phyloP scores from a whole-genome alignment of 208 protist genomes.

The Acanthamoeba sp. region DNA sequence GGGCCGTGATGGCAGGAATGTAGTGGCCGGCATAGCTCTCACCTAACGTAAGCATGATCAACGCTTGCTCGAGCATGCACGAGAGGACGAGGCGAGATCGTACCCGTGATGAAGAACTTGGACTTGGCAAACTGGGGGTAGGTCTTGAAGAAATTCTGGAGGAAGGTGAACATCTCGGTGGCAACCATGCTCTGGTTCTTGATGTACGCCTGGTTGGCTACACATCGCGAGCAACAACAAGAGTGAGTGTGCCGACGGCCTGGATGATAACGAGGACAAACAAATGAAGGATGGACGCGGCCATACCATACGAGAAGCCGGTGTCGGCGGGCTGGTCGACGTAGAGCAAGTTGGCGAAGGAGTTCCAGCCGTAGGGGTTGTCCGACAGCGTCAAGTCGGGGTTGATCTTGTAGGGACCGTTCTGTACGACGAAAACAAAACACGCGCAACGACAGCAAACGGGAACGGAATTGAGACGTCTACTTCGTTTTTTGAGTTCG shows the following conservation, averaged over 20 bases:
- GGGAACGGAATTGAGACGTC: too few species aligned
- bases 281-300: background rate
- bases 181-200: slow-evolving; percentile 70
- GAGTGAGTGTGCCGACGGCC: too few species aligned
- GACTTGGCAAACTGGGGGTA: slow-evolving; percentile 70
- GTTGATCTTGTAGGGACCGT: slow-evolving; percentile 68
- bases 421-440: slow-evolving; percentile 20
- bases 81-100: background rate
- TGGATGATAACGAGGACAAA: too few species aligned
- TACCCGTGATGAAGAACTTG: slow-evolving; percentile 62
- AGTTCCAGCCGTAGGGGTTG: slow-evolving; percentile 71
- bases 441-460: background rate
- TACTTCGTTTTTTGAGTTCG: background rate
- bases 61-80: background rate
- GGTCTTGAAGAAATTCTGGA: slow-evolving; percentile 67
- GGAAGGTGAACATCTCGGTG: slow-evolving; percentile 63
- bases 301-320: slow-evolving; percentile 52
- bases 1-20: slow-evolving; percentile 58
- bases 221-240: too few species aligned
- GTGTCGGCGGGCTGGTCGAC: slow-evolving; percentile 71
- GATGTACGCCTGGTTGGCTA: slow-evolving; percentile 38
- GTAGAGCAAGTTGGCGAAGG: slow-evolving; percentile 60
- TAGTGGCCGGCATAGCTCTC: slow-evolving; percentile 59
- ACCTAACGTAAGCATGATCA: background rate
- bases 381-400: background rate